Base-by-base conservation (phyloP, 2,329 filamentous ascomycete species). In the Fusarium clavum region DNA sequence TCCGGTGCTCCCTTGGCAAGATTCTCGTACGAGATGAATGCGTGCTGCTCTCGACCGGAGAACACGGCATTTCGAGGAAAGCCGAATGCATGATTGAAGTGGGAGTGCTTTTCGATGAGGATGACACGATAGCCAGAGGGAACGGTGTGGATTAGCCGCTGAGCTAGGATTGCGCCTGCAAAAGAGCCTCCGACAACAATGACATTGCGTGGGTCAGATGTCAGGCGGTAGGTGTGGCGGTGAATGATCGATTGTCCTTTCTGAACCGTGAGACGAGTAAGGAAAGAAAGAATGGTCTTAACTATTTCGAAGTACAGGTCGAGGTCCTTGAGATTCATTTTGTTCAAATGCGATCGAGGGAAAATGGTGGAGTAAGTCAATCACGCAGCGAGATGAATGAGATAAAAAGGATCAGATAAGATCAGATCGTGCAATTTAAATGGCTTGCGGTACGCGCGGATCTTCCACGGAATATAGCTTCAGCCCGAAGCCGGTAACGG, bases 21-120 rank as follows among this genome's bases (percentile, higher is more conserved):
- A 5, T 61, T 70, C 2, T 68, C 57, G 5, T 71, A 72, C 0
- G 59, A 41, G 20, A 72, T 44, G 7, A 71, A 69, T 0, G 67
- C 67, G 2, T 61, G 40, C 0, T 54, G 41, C 22, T 72, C 70
- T 12, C 60, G 24, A 0, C 60, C 70, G 0, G 66, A 44, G 5
- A 73, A 43, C 0, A 72, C 67, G 0, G 67, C 45, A 25, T 68
- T 65, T 1, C 70, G 64, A 1, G 70, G 70, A 3, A 72, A 72
- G 3, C 22, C 22, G 20, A 73, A 72, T 0, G 67, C 57, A 29
- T 62, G 53, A 44, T 72, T 68, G 8, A 72, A 66, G 14, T 73
- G 70, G 2, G 70, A 68, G 6, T 71, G 49, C 22, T 68, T 70
- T 22, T 72, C 70, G 1, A 72, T 12, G 0, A 72, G 53, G 4